phyloP scores from a whole-genome alignment of 129 eudicot species.

The Smallanthus sonchifolius region DNA sequence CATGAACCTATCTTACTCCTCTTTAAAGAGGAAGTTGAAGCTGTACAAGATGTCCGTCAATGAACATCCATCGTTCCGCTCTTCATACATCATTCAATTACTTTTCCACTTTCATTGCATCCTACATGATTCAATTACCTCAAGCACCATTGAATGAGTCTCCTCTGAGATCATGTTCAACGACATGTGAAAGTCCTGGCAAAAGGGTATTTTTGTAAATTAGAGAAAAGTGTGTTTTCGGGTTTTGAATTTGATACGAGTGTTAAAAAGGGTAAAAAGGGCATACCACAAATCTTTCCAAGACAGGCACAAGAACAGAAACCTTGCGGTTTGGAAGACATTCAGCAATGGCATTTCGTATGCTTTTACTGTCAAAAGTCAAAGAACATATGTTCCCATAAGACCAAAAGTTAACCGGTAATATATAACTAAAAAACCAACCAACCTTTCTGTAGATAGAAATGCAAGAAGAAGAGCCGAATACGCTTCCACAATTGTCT shows the following conservation, averaged over 20 bases:
- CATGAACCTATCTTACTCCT: slow-evolving; percentile 27
- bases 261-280: slow-evolving; percentile 11
- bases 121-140: slow-evolving; percentile 94
- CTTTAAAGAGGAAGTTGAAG: slow-evolving; percentile 29
- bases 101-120: slow-evolving; percentile 39
- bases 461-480: slow-evolving; percentile 95
- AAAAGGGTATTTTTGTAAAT: slow-evolving; percentile 7
- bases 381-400: slow-evolving; percentile 19
- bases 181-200: slow-evolving; percentile 88
- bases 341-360: slow-evolving; percentile 66
- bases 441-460: slow-evolving; percentile 87
- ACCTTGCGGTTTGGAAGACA: slow-evolving; percentile 75
- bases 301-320: slow-evolving; percentile 74
- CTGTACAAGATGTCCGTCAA: slow-evolving; percentile 34
- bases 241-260: not conserved
- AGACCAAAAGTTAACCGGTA: not conserved
- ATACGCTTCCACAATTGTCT: slow-evolving; percentile 93
- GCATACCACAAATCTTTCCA: slow-evolving; percentile 98
- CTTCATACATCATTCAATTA: slow-evolving; percentile 9
- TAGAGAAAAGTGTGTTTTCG: not conserved
- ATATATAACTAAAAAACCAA: not conserved
- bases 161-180: slow-evolving; percentile 91
- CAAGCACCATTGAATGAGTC: slow-evolving; percentile 76
- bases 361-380: slow-evolving; percentile 56
- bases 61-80: slow-evolving; percentile 1